Evolutionary conservation across 805 yeast genomes (phyloP).

Genomic region (Candida ascalaphidarum): DNA sequence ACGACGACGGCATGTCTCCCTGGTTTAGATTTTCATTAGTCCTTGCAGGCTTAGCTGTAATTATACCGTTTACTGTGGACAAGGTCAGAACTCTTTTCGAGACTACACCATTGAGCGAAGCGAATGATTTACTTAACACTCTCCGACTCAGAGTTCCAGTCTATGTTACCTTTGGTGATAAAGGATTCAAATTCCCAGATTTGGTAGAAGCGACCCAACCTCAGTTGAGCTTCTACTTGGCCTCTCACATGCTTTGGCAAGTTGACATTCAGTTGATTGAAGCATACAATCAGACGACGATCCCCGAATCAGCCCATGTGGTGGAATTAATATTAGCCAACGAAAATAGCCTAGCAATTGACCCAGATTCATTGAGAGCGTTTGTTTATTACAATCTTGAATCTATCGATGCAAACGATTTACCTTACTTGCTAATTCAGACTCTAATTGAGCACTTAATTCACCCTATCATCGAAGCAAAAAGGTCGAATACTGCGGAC

Average conservation of each 20-base stretch:
- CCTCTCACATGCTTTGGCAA: too few relatives aligned
- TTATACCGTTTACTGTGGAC: too few relatives aligned
- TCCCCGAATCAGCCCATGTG: slow-evolving; percentile 7
- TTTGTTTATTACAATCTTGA: slow-evolving; percentile 31
- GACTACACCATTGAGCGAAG: too few relatives aligned
- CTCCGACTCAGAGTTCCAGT: slow-evolving; percentile 13
- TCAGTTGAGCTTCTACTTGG: slow-evolving; percentile 20
- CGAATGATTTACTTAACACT: too few relatives aligned
- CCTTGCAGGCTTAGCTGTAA: too few relatives aligned
- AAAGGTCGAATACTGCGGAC: too few relatives aligned
- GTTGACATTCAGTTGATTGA: too few relatives aligned
- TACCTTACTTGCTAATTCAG: slow-evolving; percentile 57
- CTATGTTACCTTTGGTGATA: slow-evolving; percentile 19
- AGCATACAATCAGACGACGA: too few relatives aligned
- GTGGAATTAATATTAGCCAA: slow-evolving; percentile 31
- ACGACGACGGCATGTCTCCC: too few relatives aligned
- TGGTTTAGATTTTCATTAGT: too few relatives aligned
- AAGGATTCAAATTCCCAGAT: slow-evolving; percentile 57
- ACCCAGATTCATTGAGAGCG: slow-evolving; percentile 31
- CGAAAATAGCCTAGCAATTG: slow-evolving; percentile 36
- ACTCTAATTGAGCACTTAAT: slow-evolving; percentile 23
- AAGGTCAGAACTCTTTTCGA: too few relatives aligned
- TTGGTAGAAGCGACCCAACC: slow-evolving; percentile 40
- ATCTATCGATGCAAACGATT: slow-evolving; percentile 45
- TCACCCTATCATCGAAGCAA: slow-evolving; percentile 12